Base-by-base conservation (phyloP, 1,284 basidiomycete species). In the Sparassis latifolia region DNA sequence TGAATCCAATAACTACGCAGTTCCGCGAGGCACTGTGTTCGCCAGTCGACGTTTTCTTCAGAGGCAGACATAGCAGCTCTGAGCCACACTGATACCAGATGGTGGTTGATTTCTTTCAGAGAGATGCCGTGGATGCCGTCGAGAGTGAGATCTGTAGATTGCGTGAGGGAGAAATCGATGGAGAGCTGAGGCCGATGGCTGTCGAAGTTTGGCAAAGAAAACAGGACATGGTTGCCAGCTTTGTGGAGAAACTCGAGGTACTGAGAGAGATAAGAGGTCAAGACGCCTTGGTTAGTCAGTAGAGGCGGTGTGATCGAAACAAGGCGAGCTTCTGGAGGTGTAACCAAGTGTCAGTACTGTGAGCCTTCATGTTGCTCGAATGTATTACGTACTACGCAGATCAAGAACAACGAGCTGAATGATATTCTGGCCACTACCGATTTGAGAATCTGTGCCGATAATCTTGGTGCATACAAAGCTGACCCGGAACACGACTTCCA, bases 141-240 rank as follows among this genome's bases (percentile, higher is more conserved):
- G 20, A 59, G 51, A 37, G 53, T 46, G 48, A 51, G 48, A 2
- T 49, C 38, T 10, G 41, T 44, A n/a, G 47, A 41, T 5, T 47
- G 45, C 43, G 54, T 47, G 42, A 61, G 54, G 38, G 62, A 61
- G 51, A 58, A 66, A 50, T 67, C 59, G 50, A 67, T 60, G 30
- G 49, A 35, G 37, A 60, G 53, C 10, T 45, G 45, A 39, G 50
- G 44, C 2, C 49, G 43, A 44, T 58, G 57, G 40, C 63, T 61
- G 51, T 62, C 61, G 50, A 66, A 68, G 39, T 65, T 60, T 27
- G 65, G 65, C 7, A 66, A 59, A 5, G 62, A 64, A 53, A 62
- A 65, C 7, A 66, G 55, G 43, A 65, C 60, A 48, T 66, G 62
- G 50, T 64, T 54, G 3, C 66, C 65, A 3, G 66, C 62, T 37